Percentiles rank a stretch among this genome's conserved stretches.
These are phyloP conservation scores for Epipyxis sp. DNA, from an alignment of 108 stramenopile species.

Conservation along the genomic window DNA sequence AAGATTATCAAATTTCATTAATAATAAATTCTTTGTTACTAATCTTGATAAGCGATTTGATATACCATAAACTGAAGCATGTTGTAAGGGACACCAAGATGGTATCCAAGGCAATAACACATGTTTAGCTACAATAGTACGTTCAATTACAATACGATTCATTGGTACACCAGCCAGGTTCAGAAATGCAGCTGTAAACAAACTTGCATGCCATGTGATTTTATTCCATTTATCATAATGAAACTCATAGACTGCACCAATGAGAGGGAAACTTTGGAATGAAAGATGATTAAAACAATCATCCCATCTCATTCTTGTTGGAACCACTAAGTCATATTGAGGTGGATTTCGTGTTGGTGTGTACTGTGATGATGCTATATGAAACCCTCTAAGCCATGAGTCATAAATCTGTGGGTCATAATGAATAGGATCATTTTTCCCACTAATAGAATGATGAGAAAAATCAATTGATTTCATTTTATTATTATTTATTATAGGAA, in stretches of 20 bases:
- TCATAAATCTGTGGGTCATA: no score
- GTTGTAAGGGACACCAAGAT: not conserved
- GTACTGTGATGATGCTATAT: no score
- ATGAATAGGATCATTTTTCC: no score
- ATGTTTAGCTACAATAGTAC: not conserved
- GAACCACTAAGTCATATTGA: not conserved
- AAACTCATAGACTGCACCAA: not conserved
- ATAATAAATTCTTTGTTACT: not conserved
- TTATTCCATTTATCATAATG: not conserved
- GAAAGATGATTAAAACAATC: slow-evolving; percentile 2
- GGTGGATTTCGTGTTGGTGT: no score
- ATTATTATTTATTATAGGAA: no score
- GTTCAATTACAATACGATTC: not conserved
- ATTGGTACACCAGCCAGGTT: not conserved
- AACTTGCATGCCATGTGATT: not conserved
- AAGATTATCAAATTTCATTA: not conserved
- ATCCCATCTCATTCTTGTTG: slow-evolving; percentile 13
- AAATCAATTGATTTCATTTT: no score
- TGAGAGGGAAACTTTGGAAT: not conserved
- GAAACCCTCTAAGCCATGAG: no score
- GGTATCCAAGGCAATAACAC: not conserved
- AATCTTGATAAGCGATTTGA: not conserved
- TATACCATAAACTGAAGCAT: not conserved
- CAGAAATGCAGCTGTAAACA: not conserved
- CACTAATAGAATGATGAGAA: no score